Base-by-base conservation (phyloP, 208 protist species). In the Leishmania guyanensis region DNA sequence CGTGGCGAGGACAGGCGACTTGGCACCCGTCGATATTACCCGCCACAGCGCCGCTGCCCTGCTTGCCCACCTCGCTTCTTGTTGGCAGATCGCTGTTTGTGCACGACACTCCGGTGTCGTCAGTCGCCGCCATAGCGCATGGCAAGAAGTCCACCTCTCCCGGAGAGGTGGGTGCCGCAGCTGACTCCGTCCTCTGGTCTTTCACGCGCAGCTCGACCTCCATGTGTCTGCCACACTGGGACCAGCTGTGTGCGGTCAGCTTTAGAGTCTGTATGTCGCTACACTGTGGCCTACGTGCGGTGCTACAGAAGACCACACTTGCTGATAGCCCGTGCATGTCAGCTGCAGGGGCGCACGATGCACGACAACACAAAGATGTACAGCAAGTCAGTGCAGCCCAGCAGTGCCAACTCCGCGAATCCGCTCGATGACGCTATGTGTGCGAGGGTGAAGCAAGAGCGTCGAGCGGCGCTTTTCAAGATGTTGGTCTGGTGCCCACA, bases 201-300 rank as follows among this genome's bases (percentile, higher is more conserved):
- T 93, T 95, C 82, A 93, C 90, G 20, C 75, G 74, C 33, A 86
- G 92, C 74, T 92, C 89, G 48, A 62, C 92, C 33, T 87, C 89
- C 26, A 53, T 91, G 39, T 70, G 75, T 73, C 92, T 89, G 0
- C 76, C 87, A 14, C 92, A 91, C 80, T 95, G 90, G 92, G 10
- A 71, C 5, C 84, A 88, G 22, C 86, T 95, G 12, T 33, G 46
- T 12, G 36, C 62, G 4, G 87, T 84, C n/a, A 90, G 92, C 2
- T 92, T 95, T 74, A 86, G 82, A 22, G 54, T 90, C 26, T 74
- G 85, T 75, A 51, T 48, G 17, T 43, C 50, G 46, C 64, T 89
- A 73, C 84, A 56, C 5, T 53, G 81, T 22, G 87, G 89, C n/a
- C 60, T 79, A 1, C 77, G 80, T 36, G 84, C 92, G 9, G 54